These are phyloP conservation scores for Aureobasidium sp. DNA, from an alignment of 2,329 filamentous ascomycete species.

Conservation along the genomic window DNA sequence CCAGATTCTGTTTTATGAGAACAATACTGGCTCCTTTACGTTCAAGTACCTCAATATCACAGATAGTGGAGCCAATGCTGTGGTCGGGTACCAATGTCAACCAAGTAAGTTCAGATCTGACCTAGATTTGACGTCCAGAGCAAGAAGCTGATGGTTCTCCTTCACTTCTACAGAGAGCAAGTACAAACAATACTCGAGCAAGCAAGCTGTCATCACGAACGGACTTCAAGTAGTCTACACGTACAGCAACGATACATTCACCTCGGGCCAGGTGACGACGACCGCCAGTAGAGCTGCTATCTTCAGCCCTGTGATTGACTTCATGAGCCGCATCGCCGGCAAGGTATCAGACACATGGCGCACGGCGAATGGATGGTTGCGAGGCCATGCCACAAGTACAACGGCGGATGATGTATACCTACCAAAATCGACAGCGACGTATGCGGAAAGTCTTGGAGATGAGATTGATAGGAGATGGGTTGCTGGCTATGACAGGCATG, in stretches of 20 bases:
- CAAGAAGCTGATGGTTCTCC: neutral
- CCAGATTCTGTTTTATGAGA: constrained; percentile 9
- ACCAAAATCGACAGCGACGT: neutral
- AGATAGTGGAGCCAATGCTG: constrained; percentile 14
- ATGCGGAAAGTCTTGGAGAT: neutral
- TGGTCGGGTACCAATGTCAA: constrained; percentile 17
- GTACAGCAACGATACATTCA: neutral
- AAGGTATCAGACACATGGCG: neutral
- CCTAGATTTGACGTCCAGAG: neutral
- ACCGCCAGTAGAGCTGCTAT: neutral
- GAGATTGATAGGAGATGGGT: neutral
- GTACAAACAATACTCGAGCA: constrained; percentile 15
- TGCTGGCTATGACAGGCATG: neutral
- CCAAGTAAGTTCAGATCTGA: neutral
- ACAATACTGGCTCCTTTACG: constrained; percentile 5
- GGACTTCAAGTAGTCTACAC: constrained; percentile 12
- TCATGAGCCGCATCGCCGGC: neutral
- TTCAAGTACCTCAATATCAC: constrained; percentile 18
- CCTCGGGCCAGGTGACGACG: neutral
- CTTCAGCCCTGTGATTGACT: neutral
- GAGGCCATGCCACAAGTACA: neutral
- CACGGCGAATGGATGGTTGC: neutral
- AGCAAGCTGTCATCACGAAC: constrained; percentile 15
- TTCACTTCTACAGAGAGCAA: neutral
- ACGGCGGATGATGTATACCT: neutral